Evolutionary conservation across 2,329 filamentous ascomycete genomes (phyloP).

Genomic region (Aspergillus brasiliensis): DNA sequence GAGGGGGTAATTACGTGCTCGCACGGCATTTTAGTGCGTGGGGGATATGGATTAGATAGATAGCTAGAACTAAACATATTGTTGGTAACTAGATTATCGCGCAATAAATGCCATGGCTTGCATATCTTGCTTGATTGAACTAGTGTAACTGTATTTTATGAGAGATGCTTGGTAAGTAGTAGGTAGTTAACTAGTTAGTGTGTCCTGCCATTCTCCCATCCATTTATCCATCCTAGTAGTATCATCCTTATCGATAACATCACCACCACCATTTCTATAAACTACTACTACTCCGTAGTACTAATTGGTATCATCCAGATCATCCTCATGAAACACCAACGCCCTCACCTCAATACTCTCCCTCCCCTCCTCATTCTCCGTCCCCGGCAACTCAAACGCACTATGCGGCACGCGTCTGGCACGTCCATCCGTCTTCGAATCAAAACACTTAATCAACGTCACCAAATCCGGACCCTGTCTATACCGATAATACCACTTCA

Average conservation of each 20-base stretch:
- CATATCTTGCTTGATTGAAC: too few species aligned
- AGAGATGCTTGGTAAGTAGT: neutral
- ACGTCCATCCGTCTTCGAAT: conserved; percentile 58
- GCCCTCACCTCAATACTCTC: conserved; percentile 61
- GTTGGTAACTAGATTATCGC: neutral
- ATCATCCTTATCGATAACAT: neutral
- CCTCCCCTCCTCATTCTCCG: conserved; percentile 40
- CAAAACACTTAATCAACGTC: conserved; percentile 64
- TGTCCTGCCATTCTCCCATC: neutral
- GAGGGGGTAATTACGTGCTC: conserved; percentile 35
- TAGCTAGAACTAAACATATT: too few species aligned
- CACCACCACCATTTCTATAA: neutral
- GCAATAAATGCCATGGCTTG: neutral
- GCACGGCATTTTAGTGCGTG: conserved; percentile 26
- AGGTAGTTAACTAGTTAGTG: neutral
- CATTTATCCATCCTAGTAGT: neutral
- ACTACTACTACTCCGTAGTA: too few species aligned
- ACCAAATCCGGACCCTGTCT: conserved; percentile 57
- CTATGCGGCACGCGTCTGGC: conserved; percentile 59
- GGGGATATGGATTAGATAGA: neutral
- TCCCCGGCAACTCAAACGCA: conserved; percentile 56
- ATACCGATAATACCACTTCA: conserved; percentile 58
- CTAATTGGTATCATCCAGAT: conserved; percentile 23
- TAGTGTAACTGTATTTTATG: neutral
- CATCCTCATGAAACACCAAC: conserved; percentile 55